Percentiles rank a stretch among this genome's conserved stretches.
Conservation (phyloP, 192 early-diverging fungal species). For the Coemansia sp. region DNA sequence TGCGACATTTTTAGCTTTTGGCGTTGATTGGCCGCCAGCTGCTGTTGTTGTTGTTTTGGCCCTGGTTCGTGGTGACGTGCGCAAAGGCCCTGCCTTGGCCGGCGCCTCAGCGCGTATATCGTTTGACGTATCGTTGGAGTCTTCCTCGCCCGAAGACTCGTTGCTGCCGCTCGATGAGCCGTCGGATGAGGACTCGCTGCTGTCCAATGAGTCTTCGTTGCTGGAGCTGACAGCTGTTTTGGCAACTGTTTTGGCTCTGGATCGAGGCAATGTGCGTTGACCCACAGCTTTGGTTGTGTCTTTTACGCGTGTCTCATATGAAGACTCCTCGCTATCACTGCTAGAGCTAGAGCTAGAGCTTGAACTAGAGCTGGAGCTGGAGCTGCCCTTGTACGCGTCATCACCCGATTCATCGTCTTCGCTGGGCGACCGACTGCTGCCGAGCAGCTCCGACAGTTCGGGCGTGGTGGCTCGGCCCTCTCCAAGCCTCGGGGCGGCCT, state of each 20-base stretch:
- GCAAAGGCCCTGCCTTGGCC: too few relatives aligned
- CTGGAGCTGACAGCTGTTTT: too few relatives aligned
- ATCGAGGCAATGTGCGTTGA: too few relatives aligned
- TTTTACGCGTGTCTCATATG: too few relatives aligned
- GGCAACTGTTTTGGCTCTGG: too few relatives aligned
- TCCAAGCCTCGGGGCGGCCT: neutral
- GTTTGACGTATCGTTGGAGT: too few relatives aligned
- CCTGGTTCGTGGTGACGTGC: neutral
- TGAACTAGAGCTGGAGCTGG: neutral
- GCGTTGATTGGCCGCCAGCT: neutral
- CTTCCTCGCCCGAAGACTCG: too few relatives aligned
- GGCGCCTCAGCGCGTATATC: too few relatives aligned
- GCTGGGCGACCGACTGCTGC: neutral
- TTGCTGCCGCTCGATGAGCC: too few relatives aligned
- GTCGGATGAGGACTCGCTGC: too few relatives aligned
- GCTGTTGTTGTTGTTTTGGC: neutral
- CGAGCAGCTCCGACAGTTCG: neutral
- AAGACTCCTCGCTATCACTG: neutral
- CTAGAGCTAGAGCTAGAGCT: neutral
- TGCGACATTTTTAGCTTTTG: neutral
- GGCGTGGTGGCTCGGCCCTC: neutral
- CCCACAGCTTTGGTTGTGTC: too few relatives aligned
- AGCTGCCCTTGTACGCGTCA: neutral
- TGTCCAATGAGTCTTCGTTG: too few relatives aligned
- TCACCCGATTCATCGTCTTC: neutral